Conservation (phyloP, 345 rosid species). For the Jatropha curcas region DNA sequence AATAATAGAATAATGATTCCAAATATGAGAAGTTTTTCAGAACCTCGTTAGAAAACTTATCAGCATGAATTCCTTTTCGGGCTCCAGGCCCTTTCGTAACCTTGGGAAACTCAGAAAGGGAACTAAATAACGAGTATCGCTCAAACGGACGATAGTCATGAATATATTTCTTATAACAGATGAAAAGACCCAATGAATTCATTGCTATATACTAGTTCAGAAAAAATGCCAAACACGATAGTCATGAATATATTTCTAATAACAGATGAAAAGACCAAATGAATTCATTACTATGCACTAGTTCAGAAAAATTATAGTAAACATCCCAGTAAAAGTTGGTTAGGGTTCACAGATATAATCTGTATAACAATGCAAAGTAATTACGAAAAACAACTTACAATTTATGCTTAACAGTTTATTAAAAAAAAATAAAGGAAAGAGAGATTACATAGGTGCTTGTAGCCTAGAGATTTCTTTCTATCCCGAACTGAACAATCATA, state of each 20-base stretch:
- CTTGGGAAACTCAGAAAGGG: too few relatives aligned
- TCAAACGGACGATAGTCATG: too few relatives aligned
- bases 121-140: too few relatives aligned
- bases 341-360: background rate
- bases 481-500: slow-evolving; percentile 49
- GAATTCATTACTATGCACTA: background rate
- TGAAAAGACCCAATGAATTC: background rate
- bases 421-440: background rate
- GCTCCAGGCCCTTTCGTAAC: too few relatives aligned
- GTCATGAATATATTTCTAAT: too few relatives aligned
- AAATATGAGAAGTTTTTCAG: background rate
- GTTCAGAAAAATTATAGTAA: background rate
- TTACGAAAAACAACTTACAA: background rate
- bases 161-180: background rate
- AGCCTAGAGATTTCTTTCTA: slow-evolving; percentile 58
- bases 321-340: background rate
- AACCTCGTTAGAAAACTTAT: background rate
- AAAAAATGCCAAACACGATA: too few relatives aligned
- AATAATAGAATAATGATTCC: background rate
- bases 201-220: background rate
- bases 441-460: slow-evolving; percentile 67
- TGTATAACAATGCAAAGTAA: background rate
- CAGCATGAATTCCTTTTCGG: background rate
- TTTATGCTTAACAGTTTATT: background rate
- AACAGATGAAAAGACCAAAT: background rate